Base-by-base conservation (phyloP, 2,329 filamentous ascomycete genomes). In the Xylaria arbuscula region DNA sequence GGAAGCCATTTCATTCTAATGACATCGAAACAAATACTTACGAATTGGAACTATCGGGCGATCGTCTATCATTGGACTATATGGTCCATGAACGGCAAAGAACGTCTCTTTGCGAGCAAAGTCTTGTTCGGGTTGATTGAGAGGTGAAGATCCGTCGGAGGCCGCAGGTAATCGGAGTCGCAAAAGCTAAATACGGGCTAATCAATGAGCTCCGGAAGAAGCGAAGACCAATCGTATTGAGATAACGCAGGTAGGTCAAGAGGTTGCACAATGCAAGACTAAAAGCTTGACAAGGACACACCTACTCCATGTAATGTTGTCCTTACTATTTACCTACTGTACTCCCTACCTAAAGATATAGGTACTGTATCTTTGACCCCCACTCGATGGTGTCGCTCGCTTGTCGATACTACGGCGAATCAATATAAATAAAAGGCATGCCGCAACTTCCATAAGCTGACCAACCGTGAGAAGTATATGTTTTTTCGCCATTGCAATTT, bases 81-180 rank as follows among this genome's bases (percentile, higher is more conserved):
- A 51, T 6, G 34, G 42, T 34, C n/a, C 28, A 15, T 3, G 45
- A 34, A n/a, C 28, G 28, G 45, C 9, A 36, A 42, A 53, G 6
- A 9, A 11, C 9, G 47, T 45, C 8, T 28, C 15, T 34, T 47
- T 40, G 24, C 7, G 9, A 45, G 19, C 9, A 17, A 15, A 48
- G 48, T 45, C 47, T 22, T 51, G 40, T 40, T 54, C 15, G 24
- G 34, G 8, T 15, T 24, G 19, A 40, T 15, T 59, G 38, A 58
- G 19, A 40, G 67, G 50, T 54, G 48, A 54, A 42, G 10, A 56
- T 22, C 74, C 74, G 73, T 54, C 72, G 75, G 73, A 72, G 61
- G 63, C 72, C 75, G 74, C 22, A 73, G 75, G 75, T 67, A 54
- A 70, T 71, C 64, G 68, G 28, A n/a, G 6, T 60, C 4, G 5